Evolutionary conservation across 768 basidiomycete species (phyloP).

Genomic region (Lentinula raphanica): DNA sequence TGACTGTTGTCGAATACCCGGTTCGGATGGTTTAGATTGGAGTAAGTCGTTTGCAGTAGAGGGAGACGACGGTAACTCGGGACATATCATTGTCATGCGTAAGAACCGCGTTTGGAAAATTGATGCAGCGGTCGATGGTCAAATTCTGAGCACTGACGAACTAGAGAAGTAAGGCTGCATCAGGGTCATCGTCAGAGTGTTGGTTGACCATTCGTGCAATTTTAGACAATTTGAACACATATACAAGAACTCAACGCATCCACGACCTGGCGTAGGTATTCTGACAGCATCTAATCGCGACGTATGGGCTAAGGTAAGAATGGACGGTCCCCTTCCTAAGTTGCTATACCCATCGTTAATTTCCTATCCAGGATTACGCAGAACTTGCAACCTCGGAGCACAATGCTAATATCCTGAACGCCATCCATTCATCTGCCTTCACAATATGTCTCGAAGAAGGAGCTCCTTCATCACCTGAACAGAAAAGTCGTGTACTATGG

Average conservation of each 20-base stretch:
- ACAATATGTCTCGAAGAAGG: constrained; percentile 74
- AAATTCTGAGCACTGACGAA: constrained; percentile 59
- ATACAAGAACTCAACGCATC: constrained; percentile 54
- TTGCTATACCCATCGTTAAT: neutral
- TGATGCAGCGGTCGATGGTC: constrained; percentile 48
- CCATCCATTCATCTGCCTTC: constrained; percentile 84
- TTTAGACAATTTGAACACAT: constrained; percentile 68
- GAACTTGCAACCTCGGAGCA: constrained; percentile 50
- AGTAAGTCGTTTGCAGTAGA: constrained; percentile 59
- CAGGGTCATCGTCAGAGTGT: neutral
- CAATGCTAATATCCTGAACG: constrained; percentile 61
- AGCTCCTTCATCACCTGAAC: constrained; percentile 42
- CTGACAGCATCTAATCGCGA: constrained; percentile 79
- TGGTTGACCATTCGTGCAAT: neutral
- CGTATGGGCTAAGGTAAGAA: constrained; percentile 75
- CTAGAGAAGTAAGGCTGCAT: constrained; percentile 49
- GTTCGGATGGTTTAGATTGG: constrained; percentile 71
- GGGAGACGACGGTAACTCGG: constrained; percentile 54
- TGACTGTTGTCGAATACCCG: constrained; percentile 81
- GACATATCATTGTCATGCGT: constrained; percentile 82
- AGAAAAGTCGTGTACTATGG: constrained; percentile 73
- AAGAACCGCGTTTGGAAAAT: constrained; percentile 85
- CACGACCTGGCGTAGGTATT: constrained; percentile 72
- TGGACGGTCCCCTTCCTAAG: too few species aligned
- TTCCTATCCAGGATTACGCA: constrained; percentile 46